phyloP scores from a whole-genome alignment of 2,329 filamentous ascomycete species.

The Colletotrichum musae region DNA sequence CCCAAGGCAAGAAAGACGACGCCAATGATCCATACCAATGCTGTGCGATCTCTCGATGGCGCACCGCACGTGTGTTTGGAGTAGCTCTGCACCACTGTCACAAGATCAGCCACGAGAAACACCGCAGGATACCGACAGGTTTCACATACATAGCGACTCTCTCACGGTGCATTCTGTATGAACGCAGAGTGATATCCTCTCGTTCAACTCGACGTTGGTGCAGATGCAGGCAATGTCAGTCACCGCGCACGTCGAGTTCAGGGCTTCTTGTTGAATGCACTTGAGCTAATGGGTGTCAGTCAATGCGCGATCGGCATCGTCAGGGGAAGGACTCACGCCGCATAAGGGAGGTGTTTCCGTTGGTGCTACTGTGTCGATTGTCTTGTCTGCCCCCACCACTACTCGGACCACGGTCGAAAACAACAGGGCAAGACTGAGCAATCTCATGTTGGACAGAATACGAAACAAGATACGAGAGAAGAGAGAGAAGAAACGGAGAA shows the following conservation, averaged over 20 bases:
- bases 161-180: constrained; percentile 41
- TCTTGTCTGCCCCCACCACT: constrained; percentile 26
- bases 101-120: not conserved
- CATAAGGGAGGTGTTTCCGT: constrained; percentile 39
- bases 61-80: constrained; percentile 46
- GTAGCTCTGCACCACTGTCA: constrained; percentile 41
- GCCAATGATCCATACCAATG: constrained; percentile 46
- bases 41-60: constrained; percentile 46
- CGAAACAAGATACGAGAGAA: not conserved
- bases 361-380: constrained; percentile 13
- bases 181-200: constrained; percentile 42
- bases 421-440: constrained; percentile 26
- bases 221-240: constrained; percentile 45
- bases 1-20: constrained; percentile 48
- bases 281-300: constrained; percentile 39
- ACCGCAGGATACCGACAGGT: not conserved
- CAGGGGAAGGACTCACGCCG: constrained; percentile 38
- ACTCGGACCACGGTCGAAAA: constrained; percentile 14
- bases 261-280: constrained; percentile 41
- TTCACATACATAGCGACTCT: constrained; percentile 35
- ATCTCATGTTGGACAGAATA: constrained; percentile 27
- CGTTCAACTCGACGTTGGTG: constrained; percentile 43
- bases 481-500: not conserved
- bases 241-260: constrained; percentile 32
- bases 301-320: not conserved